Conservation (phyloP, 2,329 filamentous ascomycete genomes). For the Eurotiales sp. region DNA sequence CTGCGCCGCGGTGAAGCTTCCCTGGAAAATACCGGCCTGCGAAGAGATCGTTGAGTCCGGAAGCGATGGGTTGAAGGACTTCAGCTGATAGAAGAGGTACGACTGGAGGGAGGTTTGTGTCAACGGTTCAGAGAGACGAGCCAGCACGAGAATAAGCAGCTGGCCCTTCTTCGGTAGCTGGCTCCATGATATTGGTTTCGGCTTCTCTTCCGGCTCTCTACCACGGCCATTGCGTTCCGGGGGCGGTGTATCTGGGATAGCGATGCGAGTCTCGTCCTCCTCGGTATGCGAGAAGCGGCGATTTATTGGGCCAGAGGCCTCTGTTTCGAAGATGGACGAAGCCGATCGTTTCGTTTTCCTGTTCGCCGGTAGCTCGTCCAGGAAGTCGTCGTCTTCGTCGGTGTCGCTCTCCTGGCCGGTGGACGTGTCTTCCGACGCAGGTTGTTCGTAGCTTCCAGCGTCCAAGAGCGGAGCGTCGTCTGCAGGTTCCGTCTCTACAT, state of each 20-base stretch:
- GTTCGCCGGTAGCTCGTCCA: background rate
- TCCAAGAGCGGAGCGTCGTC: background rate
- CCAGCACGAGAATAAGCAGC: slow-evolving; percentile 70
- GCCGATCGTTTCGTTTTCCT: background rate
- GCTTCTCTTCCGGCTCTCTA: slow-evolving; percentile 3
- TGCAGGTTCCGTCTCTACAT: background rate
- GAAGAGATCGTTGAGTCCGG: slow-evolving; percentile 64
- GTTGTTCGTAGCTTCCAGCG: background rate
- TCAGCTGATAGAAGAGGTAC: slow-evolving; percentile 87
- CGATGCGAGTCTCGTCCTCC: slow-evolving; percentile 7
- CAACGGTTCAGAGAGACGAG: slow-evolving; percentile 76
- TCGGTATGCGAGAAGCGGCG: slow-evolving; percentile 10
- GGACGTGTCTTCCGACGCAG: background rate
- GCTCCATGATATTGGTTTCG: slow-evolving; percentile 57
- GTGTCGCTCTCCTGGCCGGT: background rate
- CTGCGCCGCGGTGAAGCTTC: slow-evolving; percentile 76
- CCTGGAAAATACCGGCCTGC: slow-evolving; percentile 74
- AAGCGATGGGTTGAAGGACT: slow-evolving; percentile 63
- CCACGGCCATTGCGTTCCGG: background rate
- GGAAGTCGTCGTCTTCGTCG: background rate
- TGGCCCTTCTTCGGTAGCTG: slow-evolving; percentile 74
- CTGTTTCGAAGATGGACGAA: background rate
- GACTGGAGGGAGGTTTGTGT: slow-evolving; percentile 73
- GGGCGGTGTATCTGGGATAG: background rate
- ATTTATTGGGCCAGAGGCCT: background rate